Evolutionary conservation across 139 green algal species (phyloP).

Genomic region (Coccomyxa sp.): DNA sequence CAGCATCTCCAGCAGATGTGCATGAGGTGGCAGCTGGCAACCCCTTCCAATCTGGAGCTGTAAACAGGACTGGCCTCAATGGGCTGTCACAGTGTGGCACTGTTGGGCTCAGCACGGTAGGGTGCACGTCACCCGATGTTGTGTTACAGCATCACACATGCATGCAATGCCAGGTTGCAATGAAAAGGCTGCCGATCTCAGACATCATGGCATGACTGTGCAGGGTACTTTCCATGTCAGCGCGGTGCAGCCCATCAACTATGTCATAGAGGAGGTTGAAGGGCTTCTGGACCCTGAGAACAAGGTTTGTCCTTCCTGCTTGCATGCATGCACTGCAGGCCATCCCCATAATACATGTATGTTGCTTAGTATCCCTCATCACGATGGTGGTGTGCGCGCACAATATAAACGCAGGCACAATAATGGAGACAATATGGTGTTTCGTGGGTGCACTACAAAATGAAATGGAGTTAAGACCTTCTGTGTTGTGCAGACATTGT

Average conservation of each 20-base stretch:
- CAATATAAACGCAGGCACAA: too few relatives aligned
- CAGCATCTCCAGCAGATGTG: background rate
- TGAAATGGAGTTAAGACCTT: too few relatives aligned
- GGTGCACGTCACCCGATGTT: background rate
- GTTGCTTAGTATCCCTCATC: too few relatives aligned
- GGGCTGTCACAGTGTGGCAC: constrained; percentile 21
- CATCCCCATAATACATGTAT: too few relatives aligned
- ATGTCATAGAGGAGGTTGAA: constrained; percentile 28
- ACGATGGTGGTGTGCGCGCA: too few relatives aligned
- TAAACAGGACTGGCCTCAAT: constrained; percentile 30
- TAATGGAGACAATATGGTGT: too few relatives aligned
- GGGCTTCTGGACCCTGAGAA: constrained; percentile 31
- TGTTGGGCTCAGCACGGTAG: constrained; percentile 10
- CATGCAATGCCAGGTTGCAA: too few relatives aligned
- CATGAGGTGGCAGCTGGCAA: background rate
- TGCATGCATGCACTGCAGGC: too few relatives aligned
- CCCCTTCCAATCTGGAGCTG: background rate
- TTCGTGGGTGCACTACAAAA: too few relatives aligned
- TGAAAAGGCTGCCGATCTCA: too few relatives aligned
- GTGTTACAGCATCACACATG: too few relatives aligned
- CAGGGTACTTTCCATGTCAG: constrained; percentile 28
- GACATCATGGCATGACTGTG: background rate
- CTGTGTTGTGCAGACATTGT: constrained; percentile 21
- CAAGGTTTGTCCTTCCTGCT: constrained; percentile 19
- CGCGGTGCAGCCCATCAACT: constrained; percentile 30